Evolutionary conservation across 192 early-diverging fungal species (phyloP).

Genomic region (Haplosporangium gracile): DNA sequence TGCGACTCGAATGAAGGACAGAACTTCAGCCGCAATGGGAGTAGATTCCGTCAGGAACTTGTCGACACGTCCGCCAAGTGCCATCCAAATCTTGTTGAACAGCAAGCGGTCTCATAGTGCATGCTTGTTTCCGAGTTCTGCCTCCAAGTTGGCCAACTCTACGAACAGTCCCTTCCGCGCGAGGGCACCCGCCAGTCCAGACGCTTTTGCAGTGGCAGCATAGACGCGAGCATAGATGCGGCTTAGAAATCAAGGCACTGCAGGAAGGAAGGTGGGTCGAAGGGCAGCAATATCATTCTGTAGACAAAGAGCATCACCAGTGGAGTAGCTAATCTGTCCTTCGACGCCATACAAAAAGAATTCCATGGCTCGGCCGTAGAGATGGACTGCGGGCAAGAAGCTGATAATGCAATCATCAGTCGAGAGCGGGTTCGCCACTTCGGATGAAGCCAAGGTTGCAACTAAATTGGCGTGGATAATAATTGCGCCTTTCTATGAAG

Average conservation of each 20-base stretch:
- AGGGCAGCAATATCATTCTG: constrained; percentile 84
- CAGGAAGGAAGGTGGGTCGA: constrained; percentile 84
- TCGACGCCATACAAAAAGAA: constrained; percentile 65
- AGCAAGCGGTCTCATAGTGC: constrained; percentile 89
- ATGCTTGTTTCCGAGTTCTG: constrained; percentile 74
- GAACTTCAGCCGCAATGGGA: constrained; percentile 83
- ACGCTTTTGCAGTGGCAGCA: constrained; percentile 65
- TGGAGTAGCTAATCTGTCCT: constrained; percentile 79
- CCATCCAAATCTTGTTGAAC: constrained; percentile 78
- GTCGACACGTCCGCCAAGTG: constrained; percentile 81
- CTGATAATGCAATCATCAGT: constrained; percentile 47
- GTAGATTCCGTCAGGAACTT: constrained; percentile 81
- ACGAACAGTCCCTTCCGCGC: constrained; percentile 67
- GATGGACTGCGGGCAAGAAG: constrained; percentile 91
- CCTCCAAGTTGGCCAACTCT: constrained; percentile 70
- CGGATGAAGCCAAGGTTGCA: constrained; percentile 54
- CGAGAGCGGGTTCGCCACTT: neutral
- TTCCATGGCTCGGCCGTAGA: constrained; percentile 78
- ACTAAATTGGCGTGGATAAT: constrained; percentile 79
- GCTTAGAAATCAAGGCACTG: constrained; percentile 89
- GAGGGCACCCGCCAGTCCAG: constrained; percentile 69
- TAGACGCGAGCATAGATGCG: constrained; percentile 87
- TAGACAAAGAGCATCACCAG: constrained; percentile 76
- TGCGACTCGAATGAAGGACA: constrained; percentile 84
- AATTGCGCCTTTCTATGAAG: constrained; percentile 64